Percentiles rank a stretch among this genome's conserved stretches.
phyloP scores from a whole-genome alignment of 495 filamentous ascomycete species.

The Penicillium lividum region DNA sequence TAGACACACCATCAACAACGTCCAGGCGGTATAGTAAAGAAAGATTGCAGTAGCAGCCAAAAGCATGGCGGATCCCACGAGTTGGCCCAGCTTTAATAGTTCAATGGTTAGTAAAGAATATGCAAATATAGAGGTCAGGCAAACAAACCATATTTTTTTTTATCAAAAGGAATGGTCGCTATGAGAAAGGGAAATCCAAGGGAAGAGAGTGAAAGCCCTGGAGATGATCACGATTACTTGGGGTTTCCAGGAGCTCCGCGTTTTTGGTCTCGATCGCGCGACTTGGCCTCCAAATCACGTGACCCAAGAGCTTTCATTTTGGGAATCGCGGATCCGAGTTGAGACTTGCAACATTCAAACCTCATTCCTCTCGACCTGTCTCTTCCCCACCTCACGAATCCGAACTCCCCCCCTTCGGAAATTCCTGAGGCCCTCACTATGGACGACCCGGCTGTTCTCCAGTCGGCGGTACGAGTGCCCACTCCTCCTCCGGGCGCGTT shows the following conservation, averaged over 20 bases:
- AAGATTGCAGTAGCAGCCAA: slow-evolving; percentile 93
- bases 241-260: slow-evolving; percentile 17
- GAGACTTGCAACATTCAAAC: slow-evolving; percentile 1
- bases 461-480: slow-evolving; percentile 68
- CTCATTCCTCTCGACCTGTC: slow-evolving; percentile 5
- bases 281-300: slow-evolving; percentile 10
- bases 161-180: slow-evolving; percentile 17
- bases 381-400: slow-evolving; percentile 15
- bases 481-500: slow-evolving; percentile 61
- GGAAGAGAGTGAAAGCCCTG: slow-evolving; percentile 9
- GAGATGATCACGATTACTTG: slow-evolving; percentile 1
- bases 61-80: slow-evolving; percentile 97
- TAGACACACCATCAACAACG: slow-evolving; percentile 81
- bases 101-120: neutral
- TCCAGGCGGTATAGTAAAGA: slow-evolving; percentile 98
- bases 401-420: slow-evolving; percentile 6
- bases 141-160: slow-evolving; percentile 26
- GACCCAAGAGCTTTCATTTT: slow-evolving; percentile 35
- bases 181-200: slow-evolving; percentile 12
- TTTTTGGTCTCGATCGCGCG: neutral
- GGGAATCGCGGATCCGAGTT: slow-evolving; percentile 7
- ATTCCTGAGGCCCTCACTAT: slow-evolving; percentile 28
- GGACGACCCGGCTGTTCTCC: slow-evolving; percentile 54
- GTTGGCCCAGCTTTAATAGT: slow-evolving; percentile 76
- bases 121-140: neutral